Base-by-base conservation (phyloP, 495 filamentous ascomycete species). In the Hypoxylon fragiforme region DNA sequence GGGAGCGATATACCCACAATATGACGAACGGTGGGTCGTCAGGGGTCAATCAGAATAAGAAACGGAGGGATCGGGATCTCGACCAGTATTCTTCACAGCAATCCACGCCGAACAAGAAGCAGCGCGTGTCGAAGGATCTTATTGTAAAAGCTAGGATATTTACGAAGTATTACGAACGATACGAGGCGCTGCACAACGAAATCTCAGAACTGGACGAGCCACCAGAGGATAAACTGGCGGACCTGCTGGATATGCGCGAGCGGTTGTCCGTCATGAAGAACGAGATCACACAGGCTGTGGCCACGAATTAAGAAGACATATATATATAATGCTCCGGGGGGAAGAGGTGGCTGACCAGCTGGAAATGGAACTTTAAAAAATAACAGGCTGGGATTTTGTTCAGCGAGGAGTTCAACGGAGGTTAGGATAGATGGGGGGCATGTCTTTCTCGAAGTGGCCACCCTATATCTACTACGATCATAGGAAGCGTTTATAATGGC, bases 261-360 rank as follows among this genome's bases (percentile, higher is more conserved):
- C 74, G 77, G 12, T 73, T 91, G 26, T 70, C 77, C 36, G 58
- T 50, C 11, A 82, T 88, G 80, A 91, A 91, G 72, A 71, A 71
- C 43, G 80, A 89, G 37, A 90, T 91, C 37, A 82, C 81, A 67
- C 73, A 74, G 40, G 69, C 70, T 20, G 70, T 67, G 30, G 75
- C 79, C 11, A 12, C 65, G n/a, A 47, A 45, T 32, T 62, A 50
- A 12, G 12, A 3, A n/a, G n/a, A n/a, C n/a, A n/a, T n/a, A n/a
- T n/a, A n/a, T n/a, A n/a, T n/a, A n/a, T n/a, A n/a, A n/a, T n/a
- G n/a, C n/a, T n/a, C n/a, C n/a, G n/a, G n/a, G n/a, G n/a, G n/a
- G n/a, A n/a, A n/a, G n/a, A n/a, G n/a, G n/a, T n/a, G n/a, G n/a
- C n/a, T n/a, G n/a, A n/a, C n/a, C n/a, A n/a, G n/a, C n/a, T n/a